Base-by-base conservation (phyloP, 2,329 filamentous ascomycete species). In the Plenodomus lindquistii region DNA sequence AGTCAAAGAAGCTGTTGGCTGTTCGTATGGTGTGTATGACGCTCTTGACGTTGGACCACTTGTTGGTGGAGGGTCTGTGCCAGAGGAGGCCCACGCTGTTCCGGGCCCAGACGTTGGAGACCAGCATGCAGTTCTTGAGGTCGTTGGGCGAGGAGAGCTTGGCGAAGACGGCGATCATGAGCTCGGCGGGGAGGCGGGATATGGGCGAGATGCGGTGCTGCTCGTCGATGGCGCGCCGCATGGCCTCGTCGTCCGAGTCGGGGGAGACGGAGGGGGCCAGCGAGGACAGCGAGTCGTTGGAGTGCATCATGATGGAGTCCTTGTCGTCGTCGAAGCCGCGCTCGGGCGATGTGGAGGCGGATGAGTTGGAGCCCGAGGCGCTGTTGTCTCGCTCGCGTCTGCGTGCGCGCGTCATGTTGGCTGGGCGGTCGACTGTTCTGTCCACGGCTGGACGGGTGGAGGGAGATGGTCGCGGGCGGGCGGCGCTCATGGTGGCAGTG, bases 71-170 rank as follows among this genome's bases (percentile, higher is more conserved):
- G 1, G 94, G 94, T 34, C 94, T 84, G 72, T 97, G 92, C 94
- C 94, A 99, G 18, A 99, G 81, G 57, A 96, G 82, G 55, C 94
- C 93, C 59, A 97, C 94, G 42, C 89, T 87, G 69, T 97, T 97
- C 55, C 88, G 81, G 21, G 94, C 89, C 94, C 94, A 99, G 54
- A 87, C 85, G 73, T 91, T 92, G 66, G 87, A 97, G n/a, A 96
- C 92, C 57, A 94, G 79, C 89, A 97, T 92, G 74, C 89, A 95
- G 73, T 86, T 87, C 59, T 91, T 82, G 60, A 97, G 81, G 66
- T 99, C 93, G 37, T 79, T 77, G 2, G 91, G 82, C 11, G 82
- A 84, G 63, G 80, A 86, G 48, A 99, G 83, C 72, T 91, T 94
- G 29, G 89, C 81, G 74, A 99, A 97, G 65, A 97, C 87, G 73